A percentile compares a stretch with the other conserved stretches of the same genome.
Evolutionary conservation across 2,329 filamentous ascomycete genomes (phyloP).

Genomic region (Verticillium isaacii): DNA sequence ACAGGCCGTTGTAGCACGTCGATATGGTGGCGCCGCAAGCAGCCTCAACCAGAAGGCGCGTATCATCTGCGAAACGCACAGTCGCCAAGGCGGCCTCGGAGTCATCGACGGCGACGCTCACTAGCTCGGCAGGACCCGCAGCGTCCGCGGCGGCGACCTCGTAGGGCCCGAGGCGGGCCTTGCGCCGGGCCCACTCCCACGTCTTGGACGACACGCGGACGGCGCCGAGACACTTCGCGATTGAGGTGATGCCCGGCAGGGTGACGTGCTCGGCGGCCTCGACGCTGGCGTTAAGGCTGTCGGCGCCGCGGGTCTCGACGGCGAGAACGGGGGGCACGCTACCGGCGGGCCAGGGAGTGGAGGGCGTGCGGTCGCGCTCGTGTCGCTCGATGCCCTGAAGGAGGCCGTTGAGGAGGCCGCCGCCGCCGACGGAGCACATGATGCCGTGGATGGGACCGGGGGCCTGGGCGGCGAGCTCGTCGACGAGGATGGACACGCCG

Average conservation of each 20-base stretch:
- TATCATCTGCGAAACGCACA: conserved; percentile 75
- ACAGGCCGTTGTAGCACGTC: conserved; percentile 56
- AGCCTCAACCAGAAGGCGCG: conserved; percentile 74
- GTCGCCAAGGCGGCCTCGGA: conserved; percentile 76
- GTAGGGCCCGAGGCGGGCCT: conserved; percentile 1
- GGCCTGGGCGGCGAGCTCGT: conserved; percentile 38
- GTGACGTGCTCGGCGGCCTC: conserved; percentile 53
- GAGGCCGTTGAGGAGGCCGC: conserved; percentile 75
- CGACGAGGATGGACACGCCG: conserved; percentile 56
- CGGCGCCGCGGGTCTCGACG: conserved; percentile 71
- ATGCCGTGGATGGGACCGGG: conserved; percentile 51
- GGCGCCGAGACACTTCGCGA: conserved; percentile 72
- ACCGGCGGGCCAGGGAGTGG: conserved; percentile 20
- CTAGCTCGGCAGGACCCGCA: conserved; percentile 24
- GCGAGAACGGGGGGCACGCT: conserved; percentile 55
- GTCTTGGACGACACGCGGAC: conserved; percentile 63
- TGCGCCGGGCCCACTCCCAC: conserved; percentile 56
- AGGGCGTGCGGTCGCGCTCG: background rate
- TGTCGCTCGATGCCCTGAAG: conserved; percentile 59
- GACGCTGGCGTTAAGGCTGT: conserved; percentile 61
- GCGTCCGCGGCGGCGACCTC: conserved; percentile 5
- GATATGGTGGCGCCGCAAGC: conserved; percentile 81
- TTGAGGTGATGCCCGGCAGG: conserved; percentile 66
- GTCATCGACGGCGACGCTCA: conserved; percentile 63
- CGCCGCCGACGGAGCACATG: conserved; percentile 75